Evolutionary conservation across 2,329 filamentous ascomycete genomes (phyloP).

Genomic region (Fusarium chuoi): DNA sequence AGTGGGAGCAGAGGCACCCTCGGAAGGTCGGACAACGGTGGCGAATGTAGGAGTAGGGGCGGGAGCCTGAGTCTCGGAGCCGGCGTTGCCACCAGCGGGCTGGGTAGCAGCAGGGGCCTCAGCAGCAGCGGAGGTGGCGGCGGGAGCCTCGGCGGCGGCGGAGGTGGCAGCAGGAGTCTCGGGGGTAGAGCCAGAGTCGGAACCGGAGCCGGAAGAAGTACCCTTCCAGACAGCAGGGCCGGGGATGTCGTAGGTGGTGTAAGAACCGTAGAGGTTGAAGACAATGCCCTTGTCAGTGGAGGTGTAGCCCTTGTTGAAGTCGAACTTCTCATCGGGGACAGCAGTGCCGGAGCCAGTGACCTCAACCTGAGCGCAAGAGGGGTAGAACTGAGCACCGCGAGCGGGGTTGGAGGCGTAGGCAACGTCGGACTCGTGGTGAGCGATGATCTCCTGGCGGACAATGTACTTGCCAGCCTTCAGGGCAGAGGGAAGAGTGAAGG

Average conservation of each 20-base stretch:
- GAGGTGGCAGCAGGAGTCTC: slow-evolving; percentile 16
- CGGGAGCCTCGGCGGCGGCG: slow-evolving; percentile 10
- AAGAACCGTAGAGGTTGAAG: slow-evolving; percentile 65
- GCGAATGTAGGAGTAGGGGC: slow-evolving; percentile 37
- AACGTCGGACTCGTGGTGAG: slow-evolving; percentile 58
- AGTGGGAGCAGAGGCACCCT: slow-evolving; percentile 18
- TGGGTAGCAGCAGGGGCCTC: slow-evolving; percentile 29
- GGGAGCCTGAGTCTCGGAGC: slow-evolving; percentile 6
- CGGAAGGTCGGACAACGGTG: slow-evolving; percentile 35
- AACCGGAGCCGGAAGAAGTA: slow-evolving; percentile 28
- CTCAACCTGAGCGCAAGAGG: slow-evolving; percentile 69
- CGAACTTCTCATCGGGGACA: slow-evolving; percentile 54
- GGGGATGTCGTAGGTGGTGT: slow-evolving; percentile 48
- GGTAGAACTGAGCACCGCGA: slow-evolving; percentile 59
- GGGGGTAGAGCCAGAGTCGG: slow-evolving; percentile 9
- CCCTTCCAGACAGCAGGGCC: slow-evolving; percentile 49
- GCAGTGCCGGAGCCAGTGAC: slow-evolving; percentile 59
- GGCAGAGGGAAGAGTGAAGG: slow-evolving; percentile 57
- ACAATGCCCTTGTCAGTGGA: slow-evolving; percentile 66
- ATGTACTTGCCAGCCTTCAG: slow-evolving; percentile 64
- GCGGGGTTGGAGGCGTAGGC: slow-evolving; percentile 44
- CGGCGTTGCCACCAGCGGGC: slow-evolving; percentile 16
- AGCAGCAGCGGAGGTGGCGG: slow-evolving; percentile 31
- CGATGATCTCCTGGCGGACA: slow-evolving; percentile 66
- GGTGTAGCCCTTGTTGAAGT: slow-evolving; percentile 66